Percentiles rank a stretch among this genome's conserved stretches.
Conservation (phyloP, 768 basidiomycete genomes). For the Suillus plorans region DNA sequence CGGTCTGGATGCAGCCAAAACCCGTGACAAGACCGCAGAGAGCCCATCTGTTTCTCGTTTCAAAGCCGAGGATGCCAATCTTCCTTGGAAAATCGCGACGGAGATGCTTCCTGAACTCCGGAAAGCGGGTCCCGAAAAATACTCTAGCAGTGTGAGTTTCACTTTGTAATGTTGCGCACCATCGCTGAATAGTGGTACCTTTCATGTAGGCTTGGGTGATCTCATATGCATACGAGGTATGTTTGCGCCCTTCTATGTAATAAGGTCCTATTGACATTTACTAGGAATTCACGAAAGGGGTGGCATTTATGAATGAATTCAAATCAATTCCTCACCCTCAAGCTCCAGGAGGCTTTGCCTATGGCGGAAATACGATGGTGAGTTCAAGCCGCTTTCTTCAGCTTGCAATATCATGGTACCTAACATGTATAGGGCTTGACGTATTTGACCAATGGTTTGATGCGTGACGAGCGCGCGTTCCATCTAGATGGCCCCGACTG, state of each 20-base stretch:
- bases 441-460: conserved; percentile 24
- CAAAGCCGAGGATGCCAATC: background rate
- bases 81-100: conserved; percentile 7
- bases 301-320: conserved; percentile 3
- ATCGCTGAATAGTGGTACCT: background rate
- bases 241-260: background rate
- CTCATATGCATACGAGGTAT: conserved; percentile 15
- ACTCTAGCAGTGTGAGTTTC: conserved; percentile 6
- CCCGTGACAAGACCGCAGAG: conserved; percentile 9
- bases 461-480: conserved; percentile 27
- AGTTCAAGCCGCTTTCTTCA: background rate
- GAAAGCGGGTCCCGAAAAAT: background rate
- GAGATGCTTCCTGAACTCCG: conserved; percentile 7
- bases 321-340: background rate
- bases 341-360: background rate
- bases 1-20: conserved; percentile 24
- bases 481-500: conserved; percentile 17
- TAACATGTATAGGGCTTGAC: conserved; percentile 17
- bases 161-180: background rate
- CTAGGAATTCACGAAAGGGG: conserved; percentile 11
- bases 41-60: background rate
- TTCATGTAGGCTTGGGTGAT: conserved; percentile 20
- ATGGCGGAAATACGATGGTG: background rate
- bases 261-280: background rate
- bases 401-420: background rate